Evolutionary conservation across 2,329 filamentous ascomycete species (phyloP).

Genomic region (Nemania serpens): DNA sequence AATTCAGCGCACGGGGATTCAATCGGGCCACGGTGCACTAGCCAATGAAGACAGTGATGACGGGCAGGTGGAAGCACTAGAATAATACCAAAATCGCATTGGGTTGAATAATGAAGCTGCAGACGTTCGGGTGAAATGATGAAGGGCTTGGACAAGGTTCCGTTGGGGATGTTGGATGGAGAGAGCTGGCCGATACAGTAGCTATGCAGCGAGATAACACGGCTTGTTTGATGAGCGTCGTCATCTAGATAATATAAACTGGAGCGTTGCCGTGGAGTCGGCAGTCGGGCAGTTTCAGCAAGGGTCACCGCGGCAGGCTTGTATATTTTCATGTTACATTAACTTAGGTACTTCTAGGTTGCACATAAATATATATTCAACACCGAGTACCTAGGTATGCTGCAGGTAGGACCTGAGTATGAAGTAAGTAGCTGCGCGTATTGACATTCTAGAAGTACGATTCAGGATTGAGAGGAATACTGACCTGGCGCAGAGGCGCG

Average conservation of each 20-base stretch:
- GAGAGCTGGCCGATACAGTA: background rate
- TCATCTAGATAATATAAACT: conserved; percentile 7
- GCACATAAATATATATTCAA: no score
- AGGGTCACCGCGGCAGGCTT: conserved; percentile 12
- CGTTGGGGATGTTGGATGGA: background rate
- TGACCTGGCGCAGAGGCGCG: no score
- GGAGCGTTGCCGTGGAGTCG: conserved; percentile 4
- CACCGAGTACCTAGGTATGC: no score
- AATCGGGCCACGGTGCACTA: conserved; percentile 26
- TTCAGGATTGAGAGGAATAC: no score
- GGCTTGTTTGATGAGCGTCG: background rate
- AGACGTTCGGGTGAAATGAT: background rate
- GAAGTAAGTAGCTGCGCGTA: no score
- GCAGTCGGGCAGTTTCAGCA: conserved; percentile 17
- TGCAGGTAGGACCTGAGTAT: no score
- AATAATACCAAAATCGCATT: conserved; percentile 19
- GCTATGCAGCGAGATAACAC: background rate
- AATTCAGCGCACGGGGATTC: conserved; percentile 3
- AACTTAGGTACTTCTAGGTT: no score
- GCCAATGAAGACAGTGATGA: conserved; percentile 5
- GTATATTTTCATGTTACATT: conserved; percentile 13
- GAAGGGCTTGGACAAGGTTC: background rate
- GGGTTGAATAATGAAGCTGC: background rate
- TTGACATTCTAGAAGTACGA: no score
- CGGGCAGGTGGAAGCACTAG: conserved; percentile 9